Percentiles rank a stretch among this genome's conserved stretches.
Conservation (phyloP, 805 yeast genomes). For the Pichia cephalocereana region DNA sequence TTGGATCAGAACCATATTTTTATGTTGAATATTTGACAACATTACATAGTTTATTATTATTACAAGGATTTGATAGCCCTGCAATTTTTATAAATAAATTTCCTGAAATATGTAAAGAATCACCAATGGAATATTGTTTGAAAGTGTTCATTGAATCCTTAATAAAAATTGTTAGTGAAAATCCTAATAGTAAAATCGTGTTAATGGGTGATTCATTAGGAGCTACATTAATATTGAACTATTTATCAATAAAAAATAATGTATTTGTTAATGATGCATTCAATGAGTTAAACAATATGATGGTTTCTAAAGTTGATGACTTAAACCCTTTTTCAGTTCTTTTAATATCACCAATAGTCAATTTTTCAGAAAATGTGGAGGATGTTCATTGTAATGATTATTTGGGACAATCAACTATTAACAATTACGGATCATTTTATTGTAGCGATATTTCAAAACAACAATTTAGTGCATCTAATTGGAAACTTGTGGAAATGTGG, state of each 20-base stretch:
- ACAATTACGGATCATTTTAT: constrained; percentile 9
- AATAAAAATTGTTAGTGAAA: neutral
- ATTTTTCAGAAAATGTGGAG: constrained; percentile 1
- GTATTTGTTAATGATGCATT: constrained; percentile 7
- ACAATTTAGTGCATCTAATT: constrained; percentile 17
- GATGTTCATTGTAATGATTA: neutral
- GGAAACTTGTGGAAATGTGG: constrained; percentile 30
- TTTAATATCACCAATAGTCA: constrained; percentile 22
- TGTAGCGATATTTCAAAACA: neutral
- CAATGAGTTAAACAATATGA: constrained; percentile 2
- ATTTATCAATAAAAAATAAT: constrained; percentile 18
- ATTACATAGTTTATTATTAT: constrained; percentile 31
- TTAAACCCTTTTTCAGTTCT: constrained; percentile 18
- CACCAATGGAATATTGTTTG: constrained; percentile 6
- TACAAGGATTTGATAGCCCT: constrained; percentile 44
- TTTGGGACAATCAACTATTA: constrained; percentile 13
- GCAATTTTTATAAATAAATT: constrained; percentile 31
- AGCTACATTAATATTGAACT: constrained; percentile 32
- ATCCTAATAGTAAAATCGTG: constrained; percentile 24
- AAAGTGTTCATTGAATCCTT: neutral
- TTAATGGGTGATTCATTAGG: constrained; percentile 42
- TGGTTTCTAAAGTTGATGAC: neutral
- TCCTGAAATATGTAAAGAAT: constrained; percentile 9
- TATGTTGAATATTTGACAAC: constrained; percentile 37
- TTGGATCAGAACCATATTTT: constrained; percentile 29